A percentile compares a stretch with the other conserved stretches of the same genome.
Evolutionary conservation across 23 red algal genomes (phyloP).

Genomic region (Pyropia yezoensis): DNA sequence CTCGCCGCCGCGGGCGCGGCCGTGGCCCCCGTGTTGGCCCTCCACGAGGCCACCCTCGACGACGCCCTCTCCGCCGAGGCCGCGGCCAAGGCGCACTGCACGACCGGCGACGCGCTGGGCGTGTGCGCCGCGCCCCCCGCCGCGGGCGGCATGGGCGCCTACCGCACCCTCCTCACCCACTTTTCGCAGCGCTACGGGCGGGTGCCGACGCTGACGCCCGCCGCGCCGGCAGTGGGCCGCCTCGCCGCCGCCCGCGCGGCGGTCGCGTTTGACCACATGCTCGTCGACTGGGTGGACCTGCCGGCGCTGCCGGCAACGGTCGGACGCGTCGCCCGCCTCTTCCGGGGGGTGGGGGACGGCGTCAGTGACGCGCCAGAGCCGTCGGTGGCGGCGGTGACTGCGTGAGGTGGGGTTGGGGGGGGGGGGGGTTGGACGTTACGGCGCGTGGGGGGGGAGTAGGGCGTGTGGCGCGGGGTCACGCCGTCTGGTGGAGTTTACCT

Average conservation of each 20-base stretch:
- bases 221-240: conserved; percentile 9
- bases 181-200: conserved; percentile 93
- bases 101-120: conserved; percentile 62
- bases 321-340: too few species aligned
- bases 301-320: conserved; percentile 34
- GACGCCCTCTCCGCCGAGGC: conserved; percentile 51
- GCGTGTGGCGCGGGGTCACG: too few species aligned
- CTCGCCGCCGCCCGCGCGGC: conserved; percentile 20
- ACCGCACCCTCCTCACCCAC: conserved; percentile 84
- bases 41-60: conserved; percentile 94
- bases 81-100: conserved; percentile 61
- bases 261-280: conserved; percentile 80
- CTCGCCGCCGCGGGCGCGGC: conserved; percentile 44
- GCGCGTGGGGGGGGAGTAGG: too few species aligned
- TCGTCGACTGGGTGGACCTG: conserved; percentile 55
- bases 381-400: too few species aligned
- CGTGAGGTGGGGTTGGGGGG: too few species aligned
- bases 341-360: too few species aligned
- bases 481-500: too few species aligned
- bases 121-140: conserved; percentile 19
- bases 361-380: too few species aligned
- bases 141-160: conserved; percentile 32
- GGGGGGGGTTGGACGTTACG: too few species aligned
- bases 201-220: conserved; percentile 43
- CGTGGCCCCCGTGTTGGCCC: conserved; percentile 43